Conservation (phyloP, 106 monocot genomes). For the Ottelia alismoides region DNA sequence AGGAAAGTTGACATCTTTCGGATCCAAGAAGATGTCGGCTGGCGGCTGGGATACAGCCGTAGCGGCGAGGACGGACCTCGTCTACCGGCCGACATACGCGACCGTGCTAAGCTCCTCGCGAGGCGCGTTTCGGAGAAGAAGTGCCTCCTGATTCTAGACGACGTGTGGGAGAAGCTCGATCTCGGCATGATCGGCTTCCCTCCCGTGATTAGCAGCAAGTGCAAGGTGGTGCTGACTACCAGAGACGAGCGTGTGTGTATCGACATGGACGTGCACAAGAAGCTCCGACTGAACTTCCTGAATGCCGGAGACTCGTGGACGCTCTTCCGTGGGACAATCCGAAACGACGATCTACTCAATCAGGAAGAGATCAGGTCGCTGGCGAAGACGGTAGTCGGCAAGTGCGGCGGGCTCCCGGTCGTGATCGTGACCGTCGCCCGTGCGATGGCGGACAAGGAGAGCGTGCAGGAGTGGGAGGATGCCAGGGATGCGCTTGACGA, state of each 20-base stretch:
- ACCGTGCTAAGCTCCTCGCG: neutral
- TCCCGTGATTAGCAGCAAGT: neutral
- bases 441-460: neutral
- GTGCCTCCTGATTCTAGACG: constrained; percentile 6
- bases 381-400: neutral
- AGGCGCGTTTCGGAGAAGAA: neutral
- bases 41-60: neutral
- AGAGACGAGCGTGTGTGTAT: neutral
- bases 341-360: neutral
- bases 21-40: neutral
- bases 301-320: neutral
- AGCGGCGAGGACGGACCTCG: neutral
- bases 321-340: neutral
- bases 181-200: constrained; percentile 1
- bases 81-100: neutral
- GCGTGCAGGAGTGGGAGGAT: neutral
- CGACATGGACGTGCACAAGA: constrained; percentile 2
- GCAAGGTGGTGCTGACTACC: constrained; percentile 3
- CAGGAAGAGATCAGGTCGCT: neutral
- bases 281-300: neutral
- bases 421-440: neutral
- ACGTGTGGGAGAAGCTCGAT: constrained; percentile 3
- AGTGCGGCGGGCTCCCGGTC: constrained; percentile 4
- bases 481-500: neutral
- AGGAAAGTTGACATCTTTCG: neutral